Evolutionary conservation across 306 rosid genomes (phyloP), one percentile per base, ranked within the genome.

Genomic region (Hippophae tibetana): DNA sequence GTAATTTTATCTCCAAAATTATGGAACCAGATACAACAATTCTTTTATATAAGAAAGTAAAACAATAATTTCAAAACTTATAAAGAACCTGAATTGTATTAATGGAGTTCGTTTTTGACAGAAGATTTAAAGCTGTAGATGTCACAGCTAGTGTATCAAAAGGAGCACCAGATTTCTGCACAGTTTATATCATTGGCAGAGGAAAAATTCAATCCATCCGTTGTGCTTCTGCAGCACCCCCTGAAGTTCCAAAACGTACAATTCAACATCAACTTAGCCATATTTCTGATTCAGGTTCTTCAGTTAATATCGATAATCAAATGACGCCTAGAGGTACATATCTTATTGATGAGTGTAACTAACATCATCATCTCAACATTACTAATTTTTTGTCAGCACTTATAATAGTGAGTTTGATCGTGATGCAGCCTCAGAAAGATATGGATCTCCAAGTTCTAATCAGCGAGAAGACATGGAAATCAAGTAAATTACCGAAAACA

Each of bases 141-240:
- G 58, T 83, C 23, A 85, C 92, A 52, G 81, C 61, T 60, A 9
- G 27, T 0, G 96, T 87, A 68, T 73, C 87, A 4, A 87, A 72
- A 69, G 90, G 61, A 42, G 87, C 87, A 26, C 89, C 96, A 0
- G 73, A 70, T 14, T 90, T 83, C 74, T 87, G 96, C 78, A 82
- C 89, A 5, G 79, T 90, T 62, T 85, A 87, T 74, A 75, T 77
- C 14, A 87, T 90, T 61, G 40, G 79, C 71, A 85, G 81, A 71
- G 96, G 95, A 61, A 90, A 85, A 64, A 82, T 92, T 58, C 63
- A 86, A 13, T 47, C 72, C 0, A 79, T 87, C 42, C 66, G 67
- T 57, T 65, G 85, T 7, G 84, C 96, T 46, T 64, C 82, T 8
- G 11, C 55, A 48, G 12, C 85, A 5, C 2, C 71, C 9, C 43